Evolutionary conservation across 139 green algal species (phyloP).

Genomic region (Haematococcus lacustris): DNA sequence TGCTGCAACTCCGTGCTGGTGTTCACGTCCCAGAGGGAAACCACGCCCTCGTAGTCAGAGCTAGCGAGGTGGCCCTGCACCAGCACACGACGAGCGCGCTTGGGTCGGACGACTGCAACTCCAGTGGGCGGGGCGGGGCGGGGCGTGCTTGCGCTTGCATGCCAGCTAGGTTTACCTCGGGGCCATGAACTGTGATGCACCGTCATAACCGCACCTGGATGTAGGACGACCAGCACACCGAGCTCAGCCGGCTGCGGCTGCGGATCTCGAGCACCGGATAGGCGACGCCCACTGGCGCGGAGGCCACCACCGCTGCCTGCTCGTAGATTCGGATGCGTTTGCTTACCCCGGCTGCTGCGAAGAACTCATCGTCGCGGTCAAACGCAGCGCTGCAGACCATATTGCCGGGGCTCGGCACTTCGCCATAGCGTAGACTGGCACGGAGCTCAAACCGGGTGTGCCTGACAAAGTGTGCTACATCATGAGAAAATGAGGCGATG

Average conservation of each 20-base stretch:
- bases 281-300: background rate
- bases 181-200: too few relatives aligned
- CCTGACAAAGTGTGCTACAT: too few relatives aligned
- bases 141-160: too few relatives aligned
- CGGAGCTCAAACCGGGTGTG: too few relatives aligned
- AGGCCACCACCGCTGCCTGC: conserved; percentile 16
- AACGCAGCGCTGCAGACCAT: conserved; percentile 81
- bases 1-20: conserved; percentile 25
- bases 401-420: conserved; percentile 10
- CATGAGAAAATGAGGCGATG: too few relatives aligned
- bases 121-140: too few relatives aligned
- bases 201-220: conserved; percentile 2
- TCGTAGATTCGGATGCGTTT: conserved; percentile 72
- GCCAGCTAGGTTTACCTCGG: too few relatives aligned
- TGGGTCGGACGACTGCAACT: too few relatives aligned
- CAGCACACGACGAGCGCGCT: too few relatives aligned
- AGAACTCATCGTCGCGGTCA: conserved; percentile 80
- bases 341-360: conserved; percentile 65
- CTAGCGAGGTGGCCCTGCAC: conserved; percentile 44
- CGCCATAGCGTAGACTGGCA: too few relatives aligned
- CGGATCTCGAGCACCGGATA: conserved; percentile 39
- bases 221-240: conserved; percentile 20
- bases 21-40: conserved; percentile 63
- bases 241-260: conserved; percentile 12
- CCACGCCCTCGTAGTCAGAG: conserved; percentile 75